A percentile compares a stretch with the other conserved stretches of the same genome.
phyloP scores from a whole-genome alignment of 352 stramenopile species.

The Phytophthora sp. region DNA sequence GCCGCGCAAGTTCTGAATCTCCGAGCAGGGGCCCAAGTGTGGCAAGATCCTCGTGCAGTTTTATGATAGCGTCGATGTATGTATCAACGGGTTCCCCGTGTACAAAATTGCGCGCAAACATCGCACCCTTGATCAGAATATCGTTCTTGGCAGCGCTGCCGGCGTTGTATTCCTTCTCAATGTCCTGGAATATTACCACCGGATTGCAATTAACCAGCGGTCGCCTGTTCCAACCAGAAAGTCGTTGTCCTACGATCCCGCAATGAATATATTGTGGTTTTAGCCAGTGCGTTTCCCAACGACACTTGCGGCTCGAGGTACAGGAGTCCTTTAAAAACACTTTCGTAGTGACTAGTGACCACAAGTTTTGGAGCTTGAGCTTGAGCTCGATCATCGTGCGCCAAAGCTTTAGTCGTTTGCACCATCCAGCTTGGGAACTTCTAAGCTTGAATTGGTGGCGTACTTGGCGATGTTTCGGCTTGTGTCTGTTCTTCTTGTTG shows the following conservation, averaged over 20 bases:
- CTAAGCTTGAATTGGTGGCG: not conserved
- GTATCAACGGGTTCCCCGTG: slow-evolving; percentile 7
- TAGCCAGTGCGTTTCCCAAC: not conserved
- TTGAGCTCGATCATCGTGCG: slow-evolving; percentile 2
- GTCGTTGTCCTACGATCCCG: slow-evolving; percentile 4
- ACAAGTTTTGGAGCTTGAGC: not conserved
- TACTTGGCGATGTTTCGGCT: not conserved
- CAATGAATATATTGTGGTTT: slow-evolving; percentile 9
- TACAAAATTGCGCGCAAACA: slow-evolving; percentile 4
- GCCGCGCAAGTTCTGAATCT: slow-evolving; percentile 8
- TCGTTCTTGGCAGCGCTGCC: slow-evolving; percentile 12
- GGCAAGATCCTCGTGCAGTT: slow-evolving; percentile 16
- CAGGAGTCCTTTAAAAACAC: not conserved
- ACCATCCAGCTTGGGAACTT: not conserved
- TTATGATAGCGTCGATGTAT: slow-evolving; percentile 4
- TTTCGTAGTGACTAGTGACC: not conserved
- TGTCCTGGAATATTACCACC: slow-evolving; percentile 4
- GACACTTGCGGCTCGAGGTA: not conserved
- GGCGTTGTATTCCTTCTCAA: slow-evolving; percentile 16
- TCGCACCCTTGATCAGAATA: slow-evolving; percentile 11
- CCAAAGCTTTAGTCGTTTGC: slow-evolving; percentile 3
- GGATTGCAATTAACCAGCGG: slow-evolving; percentile 8
- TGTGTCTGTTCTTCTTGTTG: not conserved
- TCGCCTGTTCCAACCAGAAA: slow-evolving; percentile 8
- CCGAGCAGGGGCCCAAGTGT: not conserved